phyloP scores from a whole-genome alignment of 1,139 yeast genomes.

The Pneumocystis jirovecii region DNA sequence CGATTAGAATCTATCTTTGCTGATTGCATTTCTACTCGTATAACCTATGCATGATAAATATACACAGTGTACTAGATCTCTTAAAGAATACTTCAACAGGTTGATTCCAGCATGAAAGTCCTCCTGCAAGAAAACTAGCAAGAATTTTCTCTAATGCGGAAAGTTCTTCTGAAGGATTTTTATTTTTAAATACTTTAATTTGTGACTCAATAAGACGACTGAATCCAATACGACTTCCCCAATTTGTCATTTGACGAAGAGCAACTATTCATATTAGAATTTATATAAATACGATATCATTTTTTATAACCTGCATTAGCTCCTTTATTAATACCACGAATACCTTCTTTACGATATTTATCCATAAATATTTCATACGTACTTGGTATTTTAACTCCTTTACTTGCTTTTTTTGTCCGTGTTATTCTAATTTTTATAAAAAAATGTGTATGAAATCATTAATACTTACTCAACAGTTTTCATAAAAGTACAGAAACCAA shows the following conservation, averaged over 20 bases:
- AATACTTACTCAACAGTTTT: conserved; percentile 59
- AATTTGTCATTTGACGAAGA: conserved; percentile 92
- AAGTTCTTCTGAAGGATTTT: conserved; percentile 47
- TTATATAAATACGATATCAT: not conserved
- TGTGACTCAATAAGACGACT: conserved; percentile 81
- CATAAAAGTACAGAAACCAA: conserved; percentile 90
- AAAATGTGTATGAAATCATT: conserved; percentile 32
- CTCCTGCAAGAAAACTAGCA: conserved; percentile 92
- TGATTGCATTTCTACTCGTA: conserved; percentile 95
- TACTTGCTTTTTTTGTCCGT: conserved; percentile 60
- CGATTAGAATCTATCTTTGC: conserved; percentile 85
- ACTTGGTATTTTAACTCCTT: conserved; percentile 57
- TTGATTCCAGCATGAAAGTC: conserved; percentile 95
- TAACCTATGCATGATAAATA: conserved; percentile 30
- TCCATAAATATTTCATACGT: conserved; percentile 77
- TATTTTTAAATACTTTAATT: conserved; percentile 50
- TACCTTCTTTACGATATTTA: conserved; percentile 71
- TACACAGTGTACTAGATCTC: not conserved
- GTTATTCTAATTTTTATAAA: conserved; percentile 41
- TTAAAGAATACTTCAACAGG: conserved; percentile 50
- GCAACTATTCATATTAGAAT: conserved; percentile 41
- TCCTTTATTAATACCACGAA: conserved; percentile 89
- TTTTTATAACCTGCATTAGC: conserved; percentile 51
- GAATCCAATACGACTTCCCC: conserved; percentile 96
- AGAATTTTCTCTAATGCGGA: conserved; percentile 64